Evolutionary conservation across 139 green algal genomes (phyloP), one percentile per base, ranked within the genome.

Genomic region (Axilococcus clingmanii): DNA sequence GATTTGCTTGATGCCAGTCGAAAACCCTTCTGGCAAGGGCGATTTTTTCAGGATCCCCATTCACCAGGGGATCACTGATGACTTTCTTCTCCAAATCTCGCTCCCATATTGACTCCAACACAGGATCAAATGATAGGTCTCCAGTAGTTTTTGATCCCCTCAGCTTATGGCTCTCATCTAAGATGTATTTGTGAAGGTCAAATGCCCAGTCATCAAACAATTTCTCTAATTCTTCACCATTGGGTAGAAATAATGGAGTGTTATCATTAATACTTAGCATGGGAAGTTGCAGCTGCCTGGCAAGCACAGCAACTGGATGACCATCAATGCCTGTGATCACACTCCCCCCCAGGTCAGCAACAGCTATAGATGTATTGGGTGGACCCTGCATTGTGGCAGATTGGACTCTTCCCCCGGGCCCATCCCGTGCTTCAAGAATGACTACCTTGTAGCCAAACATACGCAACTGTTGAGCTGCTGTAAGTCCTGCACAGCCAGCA

Each of bases 1-100:
- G 66, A 55, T 98, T 97, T 47, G 91, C 89, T 23, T 93, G 61
- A 72, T 98, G 91, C 91, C 91, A 98, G 47, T 94, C 57, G 43
- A 95, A 71, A 33, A 91, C 65, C 29, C 56, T 61, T 27, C 71
- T 55, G 45, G 74, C 54, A n/a, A n/a, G n/a, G 35, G 51, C 15
- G 1, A 30, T 11, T 5, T 51, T 40, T 33, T 34, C 44, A 14
- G 34, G n/a, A 9, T 51, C 25, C 38, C 14, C 16, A 25, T 48
- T 51, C 14, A 51, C 15, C 24, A 14, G 14, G 8, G 20, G 25
- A 9, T 11, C 35, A 23, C 2, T 22, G 12, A 31, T 28, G 7
- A 31, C 19, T 7, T 22, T 29, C 17, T 40, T 52, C 41, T 11
- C 25, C 25, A 12, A 23, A 49, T 12, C 27, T 30, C 41, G 9